These are phyloP conservation scores for Blastocystis sp. DNA, from an alignment of 352 stramenopile genomes.

Conservation along the genomic window DNA sequence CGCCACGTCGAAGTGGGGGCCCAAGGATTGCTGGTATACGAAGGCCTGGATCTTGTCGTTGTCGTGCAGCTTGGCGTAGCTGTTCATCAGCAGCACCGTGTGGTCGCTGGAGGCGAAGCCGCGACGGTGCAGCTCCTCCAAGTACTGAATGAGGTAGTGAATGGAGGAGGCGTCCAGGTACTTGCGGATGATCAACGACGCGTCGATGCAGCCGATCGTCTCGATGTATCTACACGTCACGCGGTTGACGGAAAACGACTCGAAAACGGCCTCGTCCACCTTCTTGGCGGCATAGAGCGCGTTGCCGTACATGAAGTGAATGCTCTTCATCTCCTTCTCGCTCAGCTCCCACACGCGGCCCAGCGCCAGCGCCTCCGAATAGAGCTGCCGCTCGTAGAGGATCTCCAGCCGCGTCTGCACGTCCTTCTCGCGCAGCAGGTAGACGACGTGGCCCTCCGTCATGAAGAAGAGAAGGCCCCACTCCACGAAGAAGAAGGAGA, in stretches of 20 bases:
- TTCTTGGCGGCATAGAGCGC: slow-evolving; percentile 94
- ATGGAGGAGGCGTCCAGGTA: slow-evolving; percentile 95
- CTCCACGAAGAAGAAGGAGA: slow-evolving; percentile 8
- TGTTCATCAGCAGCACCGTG: slow-evolving; percentile 87
- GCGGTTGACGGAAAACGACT: slow-evolving; percentile 71
- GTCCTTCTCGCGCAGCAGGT: slow-evolving; percentile 87
- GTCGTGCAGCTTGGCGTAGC: slow-evolving; percentile 83
- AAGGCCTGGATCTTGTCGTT: slow-evolving; percentile 82
- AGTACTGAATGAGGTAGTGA: slow-evolving; percentile 89
- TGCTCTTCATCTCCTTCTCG: slow-evolving; percentile 78
- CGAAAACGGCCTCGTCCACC: slow-evolving; percentile 87
- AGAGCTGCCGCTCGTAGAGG: slow-evolving; percentile 92
- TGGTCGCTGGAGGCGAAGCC: slow-evolving; percentile 83
- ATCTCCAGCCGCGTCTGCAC: slow-evolving; percentile 91
- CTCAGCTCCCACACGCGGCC: slow-evolving; percentile 7
- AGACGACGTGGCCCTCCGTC: slow-evolving; percentile 76
- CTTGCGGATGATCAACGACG: slow-evolving; percentile 93
- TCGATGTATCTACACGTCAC: slow-evolving; percentile 76
- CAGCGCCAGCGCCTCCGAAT: slow-evolving; percentile 80
- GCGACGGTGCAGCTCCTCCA: slow-evolving; percentile 84
- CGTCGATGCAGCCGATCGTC: slow-evolving; percentile 83
- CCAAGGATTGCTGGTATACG: slow-evolving; percentile 80
- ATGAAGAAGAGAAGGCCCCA: slow-evolving; percentile 70
- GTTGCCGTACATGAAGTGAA: slow-evolving; percentile 82
- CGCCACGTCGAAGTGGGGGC: slow-evolving; percentile 83